Percentiles rank a stretch among this genome's conserved stretches.
Evolutionary conservation across 2,329 filamentous ascomycete genomes (phyloP).

Genomic region (Ploettnerulaceae sp.): DNA sequence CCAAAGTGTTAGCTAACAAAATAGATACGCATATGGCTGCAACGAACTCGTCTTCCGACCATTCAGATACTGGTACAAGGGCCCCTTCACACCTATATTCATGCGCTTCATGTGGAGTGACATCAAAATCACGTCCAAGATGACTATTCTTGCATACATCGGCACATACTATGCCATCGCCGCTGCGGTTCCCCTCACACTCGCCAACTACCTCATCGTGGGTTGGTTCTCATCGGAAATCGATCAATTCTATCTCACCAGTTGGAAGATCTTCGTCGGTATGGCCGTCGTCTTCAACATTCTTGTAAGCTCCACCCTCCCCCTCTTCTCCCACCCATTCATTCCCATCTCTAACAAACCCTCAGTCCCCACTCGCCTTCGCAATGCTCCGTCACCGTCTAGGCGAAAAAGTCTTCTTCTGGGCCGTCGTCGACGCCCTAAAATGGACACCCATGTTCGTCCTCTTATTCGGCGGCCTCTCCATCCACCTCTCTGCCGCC

Average conservation of each 20-base stretch:
- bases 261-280: constrained; percentile 57
- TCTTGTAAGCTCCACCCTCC: too few species aligned
- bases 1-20: too few species aligned
- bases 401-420: constrained; percentile 16
- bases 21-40: too few species aligned
- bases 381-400: constrained; percentile 18
- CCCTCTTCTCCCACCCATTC: too few species aligned
- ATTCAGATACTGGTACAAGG: constrained; percentile 55
- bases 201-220: constrained; percentile 65
- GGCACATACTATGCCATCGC: constrained; percentile 59
- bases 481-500: constrained; percentile 39
- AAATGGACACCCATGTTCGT: constrained; percentile 42
- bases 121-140: too few species aligned
- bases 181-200: constrained; percentile 58
- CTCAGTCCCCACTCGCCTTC: constrained; percentile 15
- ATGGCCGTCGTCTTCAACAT: constrained; percentile 60
- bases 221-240: constrained; percentile 65
- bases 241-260: constrained; percentile 63
- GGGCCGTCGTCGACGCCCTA: constrained; percentile 48
- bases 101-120: too few species aligned
- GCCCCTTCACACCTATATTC: constrained; percentile 61
- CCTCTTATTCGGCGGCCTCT: constrained; percentile 39
- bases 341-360: too few species aligned
- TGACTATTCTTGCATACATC: constrained; percentile 68
- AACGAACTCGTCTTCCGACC: constrained; percentile 69